Conservation (phyloP, 371 early-diverging fungal genomes). For the Apophysomyces elegans region DNA sequence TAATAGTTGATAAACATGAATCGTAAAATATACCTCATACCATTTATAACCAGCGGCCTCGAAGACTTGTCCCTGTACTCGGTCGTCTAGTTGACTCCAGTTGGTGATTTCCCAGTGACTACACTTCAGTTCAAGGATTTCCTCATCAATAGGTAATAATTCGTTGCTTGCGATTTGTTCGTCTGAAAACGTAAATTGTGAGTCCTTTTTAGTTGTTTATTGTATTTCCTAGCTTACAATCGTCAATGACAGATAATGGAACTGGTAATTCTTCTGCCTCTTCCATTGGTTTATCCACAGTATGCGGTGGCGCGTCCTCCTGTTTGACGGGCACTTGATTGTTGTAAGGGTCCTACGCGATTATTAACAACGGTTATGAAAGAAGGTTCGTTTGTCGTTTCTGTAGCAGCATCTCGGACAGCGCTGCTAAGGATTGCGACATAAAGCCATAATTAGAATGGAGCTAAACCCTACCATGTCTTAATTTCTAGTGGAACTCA, state of each 20-base stretch:
- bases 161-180: slow-evolving; percentile 28
- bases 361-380: not conserved
- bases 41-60: slow-evolving; percentile 60
- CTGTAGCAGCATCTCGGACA: slow-evolving; percentile 5
- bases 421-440: not conserved
- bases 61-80: slow-evolving; percentile 60
- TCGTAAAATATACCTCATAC: slow-evolving; percentile 26
- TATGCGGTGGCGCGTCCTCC: slow-evolving; percentile 3
- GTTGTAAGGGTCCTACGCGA: slow-evolving; percentile 10
- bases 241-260: slow-evolving; percentile 21
- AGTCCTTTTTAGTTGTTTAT: not conserved
- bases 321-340: not conserved
- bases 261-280: slow-evolving; percentile 10
- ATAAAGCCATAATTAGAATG: not conserved
- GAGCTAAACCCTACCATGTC: not conserved
- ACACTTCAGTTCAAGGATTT: slow-evolving; percentile 38
- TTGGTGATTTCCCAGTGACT: slow-evolving; percentile 55
- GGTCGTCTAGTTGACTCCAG: slow-evolving; percentile 49
- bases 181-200: slow-evolving; percentile 13
- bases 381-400: not conserved
- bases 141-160: slow-evolving; percentile 47
- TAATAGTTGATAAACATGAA: not conserved
- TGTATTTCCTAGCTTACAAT: slow-evolving; percentile 22
- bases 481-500: not conserved
- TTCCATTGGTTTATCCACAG: slow-evolving; percentile 7